These are phyloP conservation scores for Nymphaea colorata DNA, from an alignment of 164 flowering plant species.

Conservation along the genomic window DNA sequence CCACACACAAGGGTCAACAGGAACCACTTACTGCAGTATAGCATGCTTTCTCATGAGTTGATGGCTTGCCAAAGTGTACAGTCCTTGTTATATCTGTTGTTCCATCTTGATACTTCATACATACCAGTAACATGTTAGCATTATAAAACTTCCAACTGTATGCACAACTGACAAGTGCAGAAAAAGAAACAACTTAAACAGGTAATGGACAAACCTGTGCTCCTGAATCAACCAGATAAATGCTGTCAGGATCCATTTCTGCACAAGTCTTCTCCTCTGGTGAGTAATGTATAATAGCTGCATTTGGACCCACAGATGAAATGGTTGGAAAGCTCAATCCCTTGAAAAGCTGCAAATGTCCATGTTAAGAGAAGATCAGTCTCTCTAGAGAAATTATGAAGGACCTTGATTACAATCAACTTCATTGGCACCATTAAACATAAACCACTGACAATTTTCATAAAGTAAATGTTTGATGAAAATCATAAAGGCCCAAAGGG, in stretches of 20 bases:
- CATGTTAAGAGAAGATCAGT: neutral
- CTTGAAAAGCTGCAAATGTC: conserved; percentile 59
- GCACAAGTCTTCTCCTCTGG: conserved; percentile 67
- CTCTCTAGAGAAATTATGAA: neutral
- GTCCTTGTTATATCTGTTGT: conserved; percentile 98
- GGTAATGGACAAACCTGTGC: conserved; percentile 59
- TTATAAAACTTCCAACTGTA: too few relatives aligned
- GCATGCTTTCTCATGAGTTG: conserved; percentile 88
- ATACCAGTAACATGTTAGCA: neutral
- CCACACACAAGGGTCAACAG: neutral
- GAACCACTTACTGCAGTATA: conserved; percentile 71
- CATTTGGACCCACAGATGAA: conserved; percentile 96
- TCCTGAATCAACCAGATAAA: conserved; percentile 89
- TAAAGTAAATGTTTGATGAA: too few relatives aligned
- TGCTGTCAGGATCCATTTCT: conserved; percentile 71
- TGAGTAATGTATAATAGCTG: conserved; percentile 81
- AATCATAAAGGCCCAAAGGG: too few relatives aligned
- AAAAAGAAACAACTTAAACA: neutral
- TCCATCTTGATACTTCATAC: conserved; percentile 82
- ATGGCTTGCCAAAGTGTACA: conserved; percentile 92
- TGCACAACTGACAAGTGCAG: neutral
- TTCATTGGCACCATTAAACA: neutral
- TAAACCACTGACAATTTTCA: neutral
- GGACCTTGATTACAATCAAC: neutral
- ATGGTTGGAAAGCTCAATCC: conserved; percentile 97